Evolutionary conservation across 345 rosid genomes (phyloP).

Genomic region (Acer campestre): DNA sequence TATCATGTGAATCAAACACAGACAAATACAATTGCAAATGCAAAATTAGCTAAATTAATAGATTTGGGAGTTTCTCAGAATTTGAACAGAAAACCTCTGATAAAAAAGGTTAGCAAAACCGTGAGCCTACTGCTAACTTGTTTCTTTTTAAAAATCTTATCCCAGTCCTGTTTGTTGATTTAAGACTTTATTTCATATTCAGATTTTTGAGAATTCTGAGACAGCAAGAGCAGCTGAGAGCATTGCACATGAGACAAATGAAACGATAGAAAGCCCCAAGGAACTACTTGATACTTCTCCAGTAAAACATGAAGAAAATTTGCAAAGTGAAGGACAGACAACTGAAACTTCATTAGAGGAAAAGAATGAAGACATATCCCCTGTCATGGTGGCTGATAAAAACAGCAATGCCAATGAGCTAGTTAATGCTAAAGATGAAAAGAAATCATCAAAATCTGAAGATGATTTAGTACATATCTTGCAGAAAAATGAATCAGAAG

Average conservation of each 20-base stretch:
- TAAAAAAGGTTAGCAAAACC: background rate
- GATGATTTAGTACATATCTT: conserved; percentile 1
- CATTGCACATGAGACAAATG: conserved; percentile 16
- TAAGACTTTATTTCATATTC: background rate
- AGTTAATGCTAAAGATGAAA: background rate
- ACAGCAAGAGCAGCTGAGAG: conserved; percentile 13
- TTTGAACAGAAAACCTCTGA: too few relatives aligned
- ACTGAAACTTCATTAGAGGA: conserved; percentile 1
- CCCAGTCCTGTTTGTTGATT: background rate
- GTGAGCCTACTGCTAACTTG: background rate
- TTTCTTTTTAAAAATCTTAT: background rate
- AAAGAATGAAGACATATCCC: background rate
- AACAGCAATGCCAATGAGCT: background rate
- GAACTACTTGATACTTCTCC: background rate
- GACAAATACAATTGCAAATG: background rate
- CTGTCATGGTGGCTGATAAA: conserved; percentile 4
- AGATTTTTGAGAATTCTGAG: conserved; percentile 22
- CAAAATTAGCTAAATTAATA: background rate
- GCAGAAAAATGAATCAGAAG: conserved; percentile 6
- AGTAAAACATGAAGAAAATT: conserved; percentile 16
- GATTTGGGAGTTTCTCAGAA: background rate
- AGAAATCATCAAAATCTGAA: conserved; percentile 7
- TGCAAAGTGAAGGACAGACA: background rate
- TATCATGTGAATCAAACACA: background rate
- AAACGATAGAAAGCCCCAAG: conserved; percentile 14